Evolutionary conservation across 192 early-diverging fungal species (phyloP), one percentile per base, ranked within the genome.

Genomic region (Phycomyces blakesleeanus): DNA sequence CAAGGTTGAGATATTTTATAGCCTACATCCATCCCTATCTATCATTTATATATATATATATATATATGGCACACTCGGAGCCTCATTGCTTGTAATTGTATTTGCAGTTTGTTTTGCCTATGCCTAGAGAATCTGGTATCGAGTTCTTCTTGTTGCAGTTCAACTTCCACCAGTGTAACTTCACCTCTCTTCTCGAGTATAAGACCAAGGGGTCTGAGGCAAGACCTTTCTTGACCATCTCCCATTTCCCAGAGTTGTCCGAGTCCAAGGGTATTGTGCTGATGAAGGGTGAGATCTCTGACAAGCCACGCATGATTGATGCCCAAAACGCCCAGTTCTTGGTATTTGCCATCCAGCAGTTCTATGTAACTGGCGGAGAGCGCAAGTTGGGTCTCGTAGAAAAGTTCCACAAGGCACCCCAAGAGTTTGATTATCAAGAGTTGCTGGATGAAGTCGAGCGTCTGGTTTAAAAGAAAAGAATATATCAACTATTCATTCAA

Each of bases 71-170:
- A n/a, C n/a, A n/a, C n/a, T n/a, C n/a, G n/a, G n/a, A n/a, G n/a
- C n/a, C n/a, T n/a, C n/a, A n/a, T n/a, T n/a, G n/a, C n/a, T n/a
- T n/a, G n/a, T n/a, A n/a, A n/a, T 34, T 34, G 29, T 2, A 47
- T 47, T 47, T 63, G 6, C 62, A 90, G 88, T 98, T 98, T 77
- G 72, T 96, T 26, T 66, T 98, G 7, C 95, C 95, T 24, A 67
- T 96, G 50, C 89, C 91, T 29, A 81, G 89, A 22, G 80, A 85
- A 40, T 66, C 84, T 18, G 95, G 93, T 20, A 82, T 92, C 25
- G 95, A 98, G 71, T 89, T 94, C 66, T 93, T 85, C 67, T 67
- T 95, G 14, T 44, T 95, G 61, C 95, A 98, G 73, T 91, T 91
- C 67, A 78, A 84, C 14, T 89, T 83, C 68, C 89, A 95, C 68